These are phyloP conservation scores for Elaeis oleifera DNA, from an alignment of 202 grass and related monocot species.

Conservation along the genomic window DNA sequence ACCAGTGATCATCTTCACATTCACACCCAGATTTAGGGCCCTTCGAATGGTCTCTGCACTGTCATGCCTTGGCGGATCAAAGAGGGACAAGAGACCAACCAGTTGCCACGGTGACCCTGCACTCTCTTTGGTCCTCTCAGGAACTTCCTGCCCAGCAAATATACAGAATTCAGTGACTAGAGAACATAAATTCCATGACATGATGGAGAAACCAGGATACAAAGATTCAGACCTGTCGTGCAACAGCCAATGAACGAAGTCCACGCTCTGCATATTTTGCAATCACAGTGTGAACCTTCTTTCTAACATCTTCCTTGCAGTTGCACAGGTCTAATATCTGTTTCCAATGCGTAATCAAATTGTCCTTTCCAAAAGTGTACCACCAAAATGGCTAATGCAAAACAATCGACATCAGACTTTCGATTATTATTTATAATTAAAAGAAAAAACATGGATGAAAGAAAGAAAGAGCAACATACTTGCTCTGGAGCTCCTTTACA, in stretches of 20 bases:
- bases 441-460: background rate
- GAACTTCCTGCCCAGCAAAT: constrained; percentile 41
- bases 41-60: constrained; percentile 76
- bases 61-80: constrained; percentile 88
- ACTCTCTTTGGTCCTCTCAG: constrained; percentile 63
- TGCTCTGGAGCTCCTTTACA: constrained; percentile 90
- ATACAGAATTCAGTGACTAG: background rate
- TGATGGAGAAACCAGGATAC: too few relatives aligned
- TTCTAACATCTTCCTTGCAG: constrained; percentile 33
- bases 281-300: constrained; percentile 50
- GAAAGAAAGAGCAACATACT: constrained; percentile 17
- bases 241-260: constrained; percentile 68
- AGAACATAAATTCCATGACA: background rate
- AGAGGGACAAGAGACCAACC: constrained; percentile 68
- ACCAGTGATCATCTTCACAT: constrained; percentile 98
- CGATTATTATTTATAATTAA: background rate
- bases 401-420: too few relatives aligned
- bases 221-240: constrained; percentile 33
- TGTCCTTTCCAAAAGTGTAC: too few relatives aligned
- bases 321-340: constrained; percentile 55
- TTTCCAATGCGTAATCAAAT: background rate
- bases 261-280: constrained; percentile 79
- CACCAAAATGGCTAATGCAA: too few relatives aligned
- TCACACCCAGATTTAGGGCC: constrained; percentile 78
- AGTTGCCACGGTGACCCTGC: constrained; percentile 55